Base-by-base conservation (phyloP, 2,329 filamentous ascomycete genomes). In the Calonectria honghensis region DNA sequence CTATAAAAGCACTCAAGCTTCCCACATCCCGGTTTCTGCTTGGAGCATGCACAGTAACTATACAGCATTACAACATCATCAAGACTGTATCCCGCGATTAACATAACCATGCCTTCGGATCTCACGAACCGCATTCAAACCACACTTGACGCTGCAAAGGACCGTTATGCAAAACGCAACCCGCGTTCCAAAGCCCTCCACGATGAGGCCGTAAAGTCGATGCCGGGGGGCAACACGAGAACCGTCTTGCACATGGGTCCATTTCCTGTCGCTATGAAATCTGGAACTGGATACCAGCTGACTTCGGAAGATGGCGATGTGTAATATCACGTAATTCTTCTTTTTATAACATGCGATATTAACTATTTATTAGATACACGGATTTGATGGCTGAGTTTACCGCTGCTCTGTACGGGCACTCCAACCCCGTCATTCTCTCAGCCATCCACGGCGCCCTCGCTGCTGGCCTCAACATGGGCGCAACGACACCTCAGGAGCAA, bases 401-500 rank as follows among this genome's bases (percentile, higher is more conserved):
- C 0, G 93, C 93, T 1, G 92, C 90, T 2, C 86, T 94, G 16
- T 94, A 91, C 79, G 93, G 93, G 0, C 93, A 94, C 83, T 92
- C 90, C 1, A 87, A 93, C 68, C 88, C 90, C 0, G 77, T 85
- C 2, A 90, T 94, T 70, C 81, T 86, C 4, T 78, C 84, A 0
- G 87, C 91, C 0, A 84, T 94, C 31, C 73, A 82, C 14, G 77
- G 85, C 7, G 85, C 88, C 1, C 79, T 91, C 4, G 79, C 84
- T 7, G 82, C 85, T 2, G 91, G 92, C 5, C 82, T 92, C 76
- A 91, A 88, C 73, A 85, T 91, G 20, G 90, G 92, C 6, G 88
- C 86, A 0, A 88, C 89, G 2, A 90, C 87, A 41, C 76, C 81
- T 14, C 85, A 89, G 64, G 92, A 94, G 82, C 83, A 85, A 11